phyloP scores from a whole-genome alignment of 1,284 basidiomycete species.

The Coniferiporia sulphurascens region DNA sequence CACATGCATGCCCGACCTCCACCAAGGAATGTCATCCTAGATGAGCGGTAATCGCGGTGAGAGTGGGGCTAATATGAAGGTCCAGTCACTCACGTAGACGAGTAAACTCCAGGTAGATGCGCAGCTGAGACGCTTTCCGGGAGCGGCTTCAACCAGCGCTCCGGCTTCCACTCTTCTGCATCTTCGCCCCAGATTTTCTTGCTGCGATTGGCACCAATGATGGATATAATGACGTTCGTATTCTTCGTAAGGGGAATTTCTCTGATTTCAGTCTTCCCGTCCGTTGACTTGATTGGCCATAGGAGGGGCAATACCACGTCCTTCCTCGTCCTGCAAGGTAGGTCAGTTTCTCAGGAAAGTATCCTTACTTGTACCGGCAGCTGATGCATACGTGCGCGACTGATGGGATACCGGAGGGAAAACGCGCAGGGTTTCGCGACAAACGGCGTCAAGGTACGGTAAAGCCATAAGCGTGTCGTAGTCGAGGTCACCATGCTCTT shows the following conservation, averaged over 20 bases:
- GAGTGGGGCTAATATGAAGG: background rate
- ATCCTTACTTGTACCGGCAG: background rate
- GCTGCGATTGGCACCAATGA: constrained; percentile 21
- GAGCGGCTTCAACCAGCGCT: constrained; percentile 22
- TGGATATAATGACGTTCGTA: constrained; percentile 20
- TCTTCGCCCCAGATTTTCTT: constrained; percentile 22
- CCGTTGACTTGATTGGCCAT: constrained; percentile 17
- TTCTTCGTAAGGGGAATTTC: constrained; percentile 20
- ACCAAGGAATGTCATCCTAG: constrained; percentile 17
- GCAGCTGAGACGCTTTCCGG: constrained; percentile 12
- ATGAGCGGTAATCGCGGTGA: background rate
- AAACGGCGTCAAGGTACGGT: constrained; percentile 41
- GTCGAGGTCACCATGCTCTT: constrained; percentile 23
- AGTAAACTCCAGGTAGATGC: constrained; percentile 23
- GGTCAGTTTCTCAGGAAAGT: background rate
- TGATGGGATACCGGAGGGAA: constrained; percentile 29
- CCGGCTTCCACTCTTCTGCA: constrained; percentile 23
- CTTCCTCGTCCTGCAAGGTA: constrained; percentile 10
- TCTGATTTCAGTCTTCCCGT: constrained; percentile 13
- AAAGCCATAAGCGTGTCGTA: constrained; percentile 36
- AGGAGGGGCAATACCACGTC: constrained; percentile 20
- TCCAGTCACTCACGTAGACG: constrained; percentile 19
- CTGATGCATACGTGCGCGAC: constrained; percentile 36
- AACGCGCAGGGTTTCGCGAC: constrained; percentile 44
- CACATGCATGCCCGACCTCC: constrained; percentile 19